These are phyloP conservation scores for Termitomyces sp. DNA, from an alignment of 768 basidiomycete genomes.

Conservation along the genomic window DNA sequence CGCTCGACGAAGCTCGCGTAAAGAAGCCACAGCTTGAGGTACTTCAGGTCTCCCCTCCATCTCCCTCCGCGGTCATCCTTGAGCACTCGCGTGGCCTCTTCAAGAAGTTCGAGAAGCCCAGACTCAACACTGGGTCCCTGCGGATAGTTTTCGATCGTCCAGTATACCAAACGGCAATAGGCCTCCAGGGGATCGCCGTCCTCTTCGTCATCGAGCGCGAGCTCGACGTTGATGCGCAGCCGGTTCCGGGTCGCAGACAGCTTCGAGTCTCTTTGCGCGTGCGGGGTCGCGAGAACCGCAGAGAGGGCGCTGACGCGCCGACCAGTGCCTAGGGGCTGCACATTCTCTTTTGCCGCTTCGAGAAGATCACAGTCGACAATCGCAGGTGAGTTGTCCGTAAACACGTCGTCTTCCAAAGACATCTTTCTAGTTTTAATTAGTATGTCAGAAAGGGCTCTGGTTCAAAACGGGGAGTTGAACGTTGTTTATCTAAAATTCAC, in stretches of 20 bases:
- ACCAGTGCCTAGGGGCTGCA: conserved; percentile 77
- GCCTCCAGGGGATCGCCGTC: conserved; percentile 83
- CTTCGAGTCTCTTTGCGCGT: conserved; percentile 67
- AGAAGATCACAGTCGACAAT: conserved; percentile 80
- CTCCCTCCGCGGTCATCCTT: conserved; percentile 67
- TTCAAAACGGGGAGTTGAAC: too few relatives aligned
- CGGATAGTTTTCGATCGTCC: conserved; percentile 93
- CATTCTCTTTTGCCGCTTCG: conserved; percentile 83
- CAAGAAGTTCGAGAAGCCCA: conserved; percentile 86
- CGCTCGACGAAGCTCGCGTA: conserved; percentile 92
- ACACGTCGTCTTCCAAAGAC: conserved; percentile 32
- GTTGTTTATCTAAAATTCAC: not conserved
- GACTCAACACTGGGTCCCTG: conserved; percentile 87
- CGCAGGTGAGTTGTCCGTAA: conserved; percentile 31
- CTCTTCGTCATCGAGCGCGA: conserved; percentile 77
- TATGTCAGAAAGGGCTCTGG: too few relatives aligned
- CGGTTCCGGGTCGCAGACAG: conserved; percentile 59
- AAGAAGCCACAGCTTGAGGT: conserved; percentile 90
- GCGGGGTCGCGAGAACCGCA: conserved; percentile 67
- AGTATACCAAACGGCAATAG: conserved; percentile 80
- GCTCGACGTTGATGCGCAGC: conserved; percentile 65
- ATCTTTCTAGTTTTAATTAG: not conserved
- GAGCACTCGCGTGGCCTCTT: conserved; percentile 84
- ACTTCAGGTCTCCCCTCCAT: conserved; percentile 78
- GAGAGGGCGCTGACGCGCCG: conserved; percentile 75